These are phyloP conservation scores for Silene uniflora DNA, from an alignment of 148 eudicot genomes.

Conservation along the genomic window DNA sequence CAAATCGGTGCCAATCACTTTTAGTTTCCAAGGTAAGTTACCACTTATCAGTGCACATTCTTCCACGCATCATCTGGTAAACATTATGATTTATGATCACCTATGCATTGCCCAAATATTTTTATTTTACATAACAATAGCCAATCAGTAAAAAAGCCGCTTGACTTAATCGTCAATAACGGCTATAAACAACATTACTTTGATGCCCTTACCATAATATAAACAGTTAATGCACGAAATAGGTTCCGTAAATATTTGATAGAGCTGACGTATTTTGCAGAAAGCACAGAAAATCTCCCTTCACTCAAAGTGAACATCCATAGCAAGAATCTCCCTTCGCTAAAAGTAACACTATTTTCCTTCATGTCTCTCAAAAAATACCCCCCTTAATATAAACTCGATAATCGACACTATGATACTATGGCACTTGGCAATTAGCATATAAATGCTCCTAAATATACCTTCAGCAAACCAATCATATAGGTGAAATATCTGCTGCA, in stretches of 20 bases:
- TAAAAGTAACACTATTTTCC: neutral
- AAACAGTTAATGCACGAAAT: no score
- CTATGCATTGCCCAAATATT: neutral
- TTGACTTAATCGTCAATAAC: neutral
- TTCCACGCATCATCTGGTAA: neutral
- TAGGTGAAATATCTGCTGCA: neutral
- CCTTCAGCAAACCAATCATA: neutral
- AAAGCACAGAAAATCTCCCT: neutral
- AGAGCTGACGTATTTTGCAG: neutral
- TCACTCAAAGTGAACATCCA: neutral
- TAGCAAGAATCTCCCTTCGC: neutral
- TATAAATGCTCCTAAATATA: neutral
- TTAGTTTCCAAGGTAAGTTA: neutral
- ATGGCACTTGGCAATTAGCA: neutral
- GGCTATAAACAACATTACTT: neutral
- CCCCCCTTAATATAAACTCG: neutral
- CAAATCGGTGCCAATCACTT: neutral
- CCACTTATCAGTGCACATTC: neutral
- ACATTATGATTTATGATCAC: neutral
- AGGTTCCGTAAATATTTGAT: neutral
- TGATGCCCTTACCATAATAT: neutral
- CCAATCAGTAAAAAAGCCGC: neutral
- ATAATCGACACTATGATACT: neutral
- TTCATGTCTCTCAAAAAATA: neutral
- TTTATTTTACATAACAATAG: neutral